Evolutionary conservation across 2,329 filamentous ascomycete species (phyloP).

Genomic region (Paecilomyces formosus): DNA sequence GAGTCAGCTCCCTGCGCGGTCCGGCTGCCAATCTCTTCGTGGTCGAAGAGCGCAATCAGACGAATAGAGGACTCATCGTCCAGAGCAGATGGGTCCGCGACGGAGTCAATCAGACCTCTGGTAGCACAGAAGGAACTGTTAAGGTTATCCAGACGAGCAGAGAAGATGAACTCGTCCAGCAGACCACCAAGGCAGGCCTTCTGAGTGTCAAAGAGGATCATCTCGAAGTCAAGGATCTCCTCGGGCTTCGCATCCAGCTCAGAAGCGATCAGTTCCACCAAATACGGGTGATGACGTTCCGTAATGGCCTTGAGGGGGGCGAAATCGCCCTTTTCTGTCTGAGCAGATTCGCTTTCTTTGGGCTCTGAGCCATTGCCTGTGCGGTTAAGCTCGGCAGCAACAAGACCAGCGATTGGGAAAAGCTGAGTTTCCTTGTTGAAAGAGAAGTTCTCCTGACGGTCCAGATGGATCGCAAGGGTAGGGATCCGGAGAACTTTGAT

Average conservation of each 20-base stretch:
- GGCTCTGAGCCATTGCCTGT: conserved; percentile 41
- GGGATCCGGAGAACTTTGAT: conserved; percentile 70
- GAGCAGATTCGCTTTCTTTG: conserved; percentile 21
- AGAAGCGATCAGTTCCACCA: conserved; percentile 76
- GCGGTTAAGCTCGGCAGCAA: conserved; percentile 80
- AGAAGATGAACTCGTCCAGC: conserved; percentile 92
- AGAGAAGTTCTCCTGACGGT: conserved; percentile 75
- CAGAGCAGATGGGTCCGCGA: conserved; percentile 56
- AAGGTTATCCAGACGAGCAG: conserved; percentile 89
- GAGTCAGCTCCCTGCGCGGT: conserved; percentile 92
- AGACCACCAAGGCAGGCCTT: conserved; percentile 82
- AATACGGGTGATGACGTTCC: conserved; percentile 80
- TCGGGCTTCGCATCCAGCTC: conserved; percentile 64
- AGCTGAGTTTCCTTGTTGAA: conserved; percentile 97
- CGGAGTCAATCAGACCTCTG: conserved; percentile 73
- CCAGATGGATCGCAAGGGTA: conserved; percentile 87
- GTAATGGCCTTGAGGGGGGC: conserved; percentile 68
- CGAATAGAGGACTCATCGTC: conserved; percentile 75
- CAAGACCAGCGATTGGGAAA: conserved; percentile 85
- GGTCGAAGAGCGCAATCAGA: conserved; percentile 90
- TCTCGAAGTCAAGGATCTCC: conserved; percentile 85
- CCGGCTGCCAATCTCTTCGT: conserved; percentile 91
- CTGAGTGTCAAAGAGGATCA: conserved; percentile 95
- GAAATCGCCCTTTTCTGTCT: conserved; percentile 48
- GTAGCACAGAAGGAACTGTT: conserved; percentile 94